Conservation (phyloP, 2,329 filamentous ascomycete genomes). For the Knufia fluminis region DNA sequence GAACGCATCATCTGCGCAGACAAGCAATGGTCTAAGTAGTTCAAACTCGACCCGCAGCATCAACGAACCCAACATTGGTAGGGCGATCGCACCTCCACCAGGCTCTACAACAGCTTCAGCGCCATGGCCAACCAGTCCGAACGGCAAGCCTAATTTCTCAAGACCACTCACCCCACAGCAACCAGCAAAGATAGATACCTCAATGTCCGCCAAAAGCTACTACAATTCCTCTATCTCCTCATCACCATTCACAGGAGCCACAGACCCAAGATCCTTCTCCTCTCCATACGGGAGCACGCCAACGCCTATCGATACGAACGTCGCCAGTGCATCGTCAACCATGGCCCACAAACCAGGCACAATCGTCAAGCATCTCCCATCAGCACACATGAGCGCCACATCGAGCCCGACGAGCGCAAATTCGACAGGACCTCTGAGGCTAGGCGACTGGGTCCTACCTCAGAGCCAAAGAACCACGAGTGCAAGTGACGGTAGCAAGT, state of each 20-base stretch:
- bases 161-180: neutral
- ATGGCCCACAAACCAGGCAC: neutral
- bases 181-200: neutral
- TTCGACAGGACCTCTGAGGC: neutral
- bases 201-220: neutral
- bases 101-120: neutral
- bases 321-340: neutral
- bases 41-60: neutral
- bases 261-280: neutral
- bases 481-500: neutral
- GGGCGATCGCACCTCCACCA: neutral
- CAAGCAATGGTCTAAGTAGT: neutral
- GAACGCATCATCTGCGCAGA: neutral
- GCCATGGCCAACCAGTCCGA: too few species aligned
- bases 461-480: neutral
- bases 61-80: slow-evolving; percentile 2
- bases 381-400: neutral
- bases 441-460: slow-evolving; percentile 7
- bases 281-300: neutral
- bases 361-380: neutral
- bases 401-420: neutral
- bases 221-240: neutral
- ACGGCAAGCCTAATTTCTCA: neutral
- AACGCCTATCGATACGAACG: neutral
- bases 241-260: neutral